These are phyloP conservation scores for Dysphania ambrosioides DNA, from an alignment of 148 eudicot genomes.

Conservation along the genomic window DNA sequence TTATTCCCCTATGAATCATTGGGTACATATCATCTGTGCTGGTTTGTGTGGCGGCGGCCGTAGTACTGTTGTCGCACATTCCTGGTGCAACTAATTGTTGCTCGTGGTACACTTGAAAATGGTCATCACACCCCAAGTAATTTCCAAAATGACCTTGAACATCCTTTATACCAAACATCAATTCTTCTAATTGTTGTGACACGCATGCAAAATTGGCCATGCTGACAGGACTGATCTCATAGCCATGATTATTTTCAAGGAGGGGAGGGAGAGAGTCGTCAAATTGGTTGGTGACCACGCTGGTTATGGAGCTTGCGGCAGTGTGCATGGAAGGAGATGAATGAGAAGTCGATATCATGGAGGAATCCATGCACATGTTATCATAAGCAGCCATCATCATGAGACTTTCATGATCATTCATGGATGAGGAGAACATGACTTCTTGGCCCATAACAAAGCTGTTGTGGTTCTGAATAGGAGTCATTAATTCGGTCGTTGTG, in stretches of 20 bases:
- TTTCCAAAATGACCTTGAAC: neutral
- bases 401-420: conserved; percentile 11
- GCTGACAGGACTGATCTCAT: neutral
- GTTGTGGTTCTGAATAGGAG: conserved; percentile 34
- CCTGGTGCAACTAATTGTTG: neutral
- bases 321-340: conserved; percentile 30
- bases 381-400: conserved; percentile 32
- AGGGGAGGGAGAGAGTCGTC: conserved; percentile 22
- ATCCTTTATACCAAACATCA: too few relatives aligned
- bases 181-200: neutral
- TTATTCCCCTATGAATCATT: neutral
- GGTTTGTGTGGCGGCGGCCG: too few relatives aligned
- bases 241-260: conserved; percentile 5
- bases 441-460: conserved; percentile 26
- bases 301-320: neutral
- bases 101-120: neutral
- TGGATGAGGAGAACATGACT: conserved; percentile 16
- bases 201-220: conserved; percentile 15
- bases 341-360: neutral
- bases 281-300: conserved; percentile 7
- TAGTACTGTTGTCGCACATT: neutral
- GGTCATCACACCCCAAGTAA: neutral
- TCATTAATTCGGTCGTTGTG: neutral
- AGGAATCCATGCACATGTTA: conserved; percentile 8
- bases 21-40: neutral